Evolutionary conservation across 305 asterid genomes (phyloP).

Genomic region (Fraxinus xanthoxyloides): DNA sequence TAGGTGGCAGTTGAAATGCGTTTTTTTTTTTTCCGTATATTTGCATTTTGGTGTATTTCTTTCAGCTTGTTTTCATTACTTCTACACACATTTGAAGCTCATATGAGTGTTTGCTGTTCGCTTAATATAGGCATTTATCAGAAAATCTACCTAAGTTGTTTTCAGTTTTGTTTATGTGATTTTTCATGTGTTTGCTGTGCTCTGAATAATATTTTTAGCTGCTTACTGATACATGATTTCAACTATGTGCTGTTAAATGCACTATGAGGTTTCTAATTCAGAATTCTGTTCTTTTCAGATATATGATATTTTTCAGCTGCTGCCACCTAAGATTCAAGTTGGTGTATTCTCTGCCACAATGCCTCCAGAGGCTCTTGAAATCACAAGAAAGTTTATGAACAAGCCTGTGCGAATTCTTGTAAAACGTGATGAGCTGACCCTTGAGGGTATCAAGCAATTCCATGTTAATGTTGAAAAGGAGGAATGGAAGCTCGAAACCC

Average conservation of each 20-base stretch:
- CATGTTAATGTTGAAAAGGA: slow-evolving; percentile 10
- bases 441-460: slow-evolving; percentile 17
- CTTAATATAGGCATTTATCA: background rate
- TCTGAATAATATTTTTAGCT: background rate
- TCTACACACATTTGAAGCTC: background rate
- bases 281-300: background rate
- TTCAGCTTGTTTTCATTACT: background rate
- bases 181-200: background rate
- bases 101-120: background rate
- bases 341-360: slow-evolving; percentile 19
- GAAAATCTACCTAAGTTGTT: background rate
- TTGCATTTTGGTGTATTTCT: background rate
- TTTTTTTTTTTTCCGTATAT: background rate
- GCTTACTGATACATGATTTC: background rate
- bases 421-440: slow-evolving; percentile 16
- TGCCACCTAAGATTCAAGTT: slow-evolving; percentile 14
- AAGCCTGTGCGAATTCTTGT: slow-evolving; percentile 19
- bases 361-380: slow-evolving; percentile 21
- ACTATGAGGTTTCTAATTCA: background rate
- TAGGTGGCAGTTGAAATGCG: background rate
- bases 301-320: slow-evolving; percentile 17
- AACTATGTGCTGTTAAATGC: background rate
- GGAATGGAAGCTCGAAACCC: slow-evolving; percentile 17
- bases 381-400: slow-evolving; percentile 15
- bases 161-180: background rate